Evolutionary conservation across 1,139 yeast genomes (phyloP), one percentile per base, ranked within the genome.

Genomic region (Blastobotrys petasosporus): DNA sequence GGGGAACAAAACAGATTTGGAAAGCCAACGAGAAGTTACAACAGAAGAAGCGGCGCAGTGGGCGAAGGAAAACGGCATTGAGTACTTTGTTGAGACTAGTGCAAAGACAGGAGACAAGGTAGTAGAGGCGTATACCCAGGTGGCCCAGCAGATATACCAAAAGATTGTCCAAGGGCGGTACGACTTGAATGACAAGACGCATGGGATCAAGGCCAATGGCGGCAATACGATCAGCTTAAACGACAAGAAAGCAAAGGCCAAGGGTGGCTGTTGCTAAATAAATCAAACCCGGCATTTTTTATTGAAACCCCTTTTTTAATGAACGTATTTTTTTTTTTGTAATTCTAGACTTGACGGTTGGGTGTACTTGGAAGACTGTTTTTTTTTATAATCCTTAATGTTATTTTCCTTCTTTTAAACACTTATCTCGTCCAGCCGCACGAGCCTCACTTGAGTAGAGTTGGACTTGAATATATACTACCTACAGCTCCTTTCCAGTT

Each of bases 21-120:
- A 76, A 45, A 80, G 77, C 45, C 95, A 87, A 63, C 75, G 97
- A 63, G 57, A 82, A 41, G 80, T 88, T 38, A 70, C 82, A 49
- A 80, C 80, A 44, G 92, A 82, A 53, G 95, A 87, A 59, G 96
- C 95, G 32, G 77, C 81, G 47, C 76, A 77, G 53, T 85, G 88
- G 50, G 86, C 95, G 39, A 80, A 80, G 54, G 82, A 79, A 48
- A 84, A 94, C 81, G 90, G 90, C 2, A 74, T 83, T 58, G 88
- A 82, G n/a, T 87, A 94, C 23, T 88, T 88, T 64, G 86, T 87
- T 61, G 97, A 88, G 66, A 87, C 97, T 1, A 81, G 92, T 54
- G 97, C 97, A 32, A 82, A 86, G 76, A 80, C 87, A 52, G 87
- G 87, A 57, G 82, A 88, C 47, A 84, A 87, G 57, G 96, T 88